Percentiles rank a stretch among this genome's conserved stretches.
Evolutionary conservation across 495 filamentous ascomycete species (phyloP).

Genomic region (Aspergillus heteromorphus): DNA sequence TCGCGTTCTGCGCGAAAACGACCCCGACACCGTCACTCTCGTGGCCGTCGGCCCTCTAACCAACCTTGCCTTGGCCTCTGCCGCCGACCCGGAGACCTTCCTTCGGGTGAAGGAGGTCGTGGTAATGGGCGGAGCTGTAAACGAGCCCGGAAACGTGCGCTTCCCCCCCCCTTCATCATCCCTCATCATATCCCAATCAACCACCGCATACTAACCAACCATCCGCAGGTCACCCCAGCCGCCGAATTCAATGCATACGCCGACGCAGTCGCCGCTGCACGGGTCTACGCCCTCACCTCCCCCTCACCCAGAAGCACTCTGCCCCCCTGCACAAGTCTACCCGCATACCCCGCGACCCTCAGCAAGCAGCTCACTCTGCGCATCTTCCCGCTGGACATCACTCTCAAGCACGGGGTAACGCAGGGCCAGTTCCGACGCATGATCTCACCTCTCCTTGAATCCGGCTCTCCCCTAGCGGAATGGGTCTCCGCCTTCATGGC

Average conservation of each 20-base stretch:
- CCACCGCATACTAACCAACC: too few relatives aligned
- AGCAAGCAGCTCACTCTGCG: slow-evolving; percentile 64
- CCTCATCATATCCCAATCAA: too few relatives aligned
- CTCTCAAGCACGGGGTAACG: slow-evolving; percentile 64
- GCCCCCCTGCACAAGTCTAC: slow-evolving; percentile 53
- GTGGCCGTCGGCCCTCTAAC: slow-evolving; percentile 87
- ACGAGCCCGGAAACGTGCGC: slow-evolving; percentile 68
- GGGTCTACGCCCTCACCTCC: slow-evolving; percentile 86
- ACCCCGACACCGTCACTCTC: slow-evolving; percentile 78
- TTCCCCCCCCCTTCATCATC: neutral
- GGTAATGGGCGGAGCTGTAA: slow-evolving; percentile 93
- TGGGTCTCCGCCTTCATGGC: slow-evolving; percentile 76
- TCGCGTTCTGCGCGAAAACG: slow-evolving; percentile 67
- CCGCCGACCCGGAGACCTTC: slow-evolving; percentile 80
- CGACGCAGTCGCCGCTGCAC: slow-evolving; percentile 76
- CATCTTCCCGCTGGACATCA: slow-evolving; percentile 87
- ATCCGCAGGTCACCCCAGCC: slow-evolving; percentile 57
- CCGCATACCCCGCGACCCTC: slow-evolving; percentile 62
- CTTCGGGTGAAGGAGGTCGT: slow-evolving; percentile 83
- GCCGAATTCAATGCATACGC: slow-evolving; percentile 84
- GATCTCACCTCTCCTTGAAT: slow-evolving; percentile 41
- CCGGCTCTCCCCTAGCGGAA: slow-evolving; percentile 70
- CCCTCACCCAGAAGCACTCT: slow-evolving; percentile 63
- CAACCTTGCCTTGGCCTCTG: slow-evolving; percentile 82
- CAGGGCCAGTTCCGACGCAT: slow-evolving; percentile 52